These are phyloP conservation scores for Mikania micrantha DNA, from an alignment of 129 eudicot species.

Conservation along the genomic window DNA sequence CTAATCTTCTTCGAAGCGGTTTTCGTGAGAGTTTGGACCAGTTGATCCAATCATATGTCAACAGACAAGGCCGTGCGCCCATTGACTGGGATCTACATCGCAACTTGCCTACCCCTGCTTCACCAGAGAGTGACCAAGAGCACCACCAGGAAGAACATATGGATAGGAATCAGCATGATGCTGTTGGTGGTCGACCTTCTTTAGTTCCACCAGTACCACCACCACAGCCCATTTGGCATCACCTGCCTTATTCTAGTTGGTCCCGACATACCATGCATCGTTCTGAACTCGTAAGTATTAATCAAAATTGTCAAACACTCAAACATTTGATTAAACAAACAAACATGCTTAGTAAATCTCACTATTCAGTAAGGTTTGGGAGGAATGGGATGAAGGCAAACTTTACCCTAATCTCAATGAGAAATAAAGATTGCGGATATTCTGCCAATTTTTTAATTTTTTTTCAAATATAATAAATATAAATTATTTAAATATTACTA, in stretches of 20 bases:
- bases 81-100: slow-evolving; percentile 94
- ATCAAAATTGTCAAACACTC: not conserved
- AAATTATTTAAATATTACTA: too few species aligned
- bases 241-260: slow-evolving; percentile 89
- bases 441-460: too few species aligned
- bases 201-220: slow-evolving; percentile 93
- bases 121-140: slow-evolving; percentile 54
- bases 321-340: not conserved
- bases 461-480: too few species aligned
- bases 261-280: slow-evolving; percentile 85
- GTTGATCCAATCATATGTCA: slow-evolving; percentile 90
- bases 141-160: slow-evolving; percentile 53
- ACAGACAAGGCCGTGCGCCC: slow-evolving; percentile 82
- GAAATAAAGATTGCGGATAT: too few species aligned
- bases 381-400: too few species aligned
- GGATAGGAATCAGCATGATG: slow-evolving; percentile 44
- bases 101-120: slow-evolving; percentile 63
- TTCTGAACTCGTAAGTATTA: slow-evolving; percentile 74
- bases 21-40: slow-evolving; percentile 96
- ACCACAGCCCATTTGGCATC: slow-evolving; percentile 98
- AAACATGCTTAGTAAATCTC: too few species aligned
- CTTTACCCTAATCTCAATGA: too few species aligned
- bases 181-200: slow-evolving; percentile 51
- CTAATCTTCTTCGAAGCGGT: slow-evolving; percentile 93
- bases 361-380: too few species aligned